Conservation (phyloP, 805 yeast species). For the Yamadazyma laniorum region DNA sequence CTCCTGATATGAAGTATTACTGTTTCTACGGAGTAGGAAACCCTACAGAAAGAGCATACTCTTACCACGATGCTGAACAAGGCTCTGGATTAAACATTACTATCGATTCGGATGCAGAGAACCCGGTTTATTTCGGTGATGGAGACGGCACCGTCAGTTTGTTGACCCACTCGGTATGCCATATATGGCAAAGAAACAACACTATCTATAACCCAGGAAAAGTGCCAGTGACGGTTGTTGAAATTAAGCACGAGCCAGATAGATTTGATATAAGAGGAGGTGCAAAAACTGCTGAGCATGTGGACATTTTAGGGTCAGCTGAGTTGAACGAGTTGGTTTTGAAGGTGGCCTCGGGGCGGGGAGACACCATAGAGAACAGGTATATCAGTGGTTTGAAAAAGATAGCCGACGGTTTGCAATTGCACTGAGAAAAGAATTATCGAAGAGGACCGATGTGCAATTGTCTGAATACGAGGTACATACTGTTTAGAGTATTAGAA, state of each 20-base stretch:
- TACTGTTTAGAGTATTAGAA: too few species aligned
- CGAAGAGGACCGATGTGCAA: too few species aligned
- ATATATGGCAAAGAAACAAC: slow-evolving; percentile 73
- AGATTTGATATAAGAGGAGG: slow-evolving; percentile 95
- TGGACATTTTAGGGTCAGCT: slow-evolving; percentile 91
- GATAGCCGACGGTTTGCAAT: slow-evolving; percentile 45
- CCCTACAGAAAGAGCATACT: slow-evolving; percentile 92
- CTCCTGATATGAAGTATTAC: slow-evolving; percentile 85
- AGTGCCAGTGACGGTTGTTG: slow-evolving; percentile 73
- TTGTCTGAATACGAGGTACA: too few species aligned
- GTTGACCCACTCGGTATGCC: slow-evolving; percentile 85
- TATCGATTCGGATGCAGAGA: slow-evolving; percentile 60
- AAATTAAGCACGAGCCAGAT: slow-evolving; percentile 91
- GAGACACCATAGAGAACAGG: slow-evolving; percentile 61
- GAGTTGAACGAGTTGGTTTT: slow-evolving; percentile 84
- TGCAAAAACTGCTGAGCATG: slow-evolving; percentile 96
- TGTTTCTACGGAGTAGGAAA: slow-evolving; percentile 97
- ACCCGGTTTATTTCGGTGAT: slow-evolving; percentile 78
- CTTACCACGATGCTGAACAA: slow-evolving; percentile 64
- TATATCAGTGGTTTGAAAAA: slow-evolving; percentile 57
- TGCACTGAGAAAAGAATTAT: neutral
- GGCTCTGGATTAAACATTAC: slow-evolving; percentile 59
- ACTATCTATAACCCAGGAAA: slow-evolving; percentile 80
- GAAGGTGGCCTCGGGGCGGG: slow-evolving; percentile 79
- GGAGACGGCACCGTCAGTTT: slow-evolving; percentile 96